phyloP scores from a whole-genome alignment of 75 land plant species.

The Selaginella moellendorffii region DNA sequence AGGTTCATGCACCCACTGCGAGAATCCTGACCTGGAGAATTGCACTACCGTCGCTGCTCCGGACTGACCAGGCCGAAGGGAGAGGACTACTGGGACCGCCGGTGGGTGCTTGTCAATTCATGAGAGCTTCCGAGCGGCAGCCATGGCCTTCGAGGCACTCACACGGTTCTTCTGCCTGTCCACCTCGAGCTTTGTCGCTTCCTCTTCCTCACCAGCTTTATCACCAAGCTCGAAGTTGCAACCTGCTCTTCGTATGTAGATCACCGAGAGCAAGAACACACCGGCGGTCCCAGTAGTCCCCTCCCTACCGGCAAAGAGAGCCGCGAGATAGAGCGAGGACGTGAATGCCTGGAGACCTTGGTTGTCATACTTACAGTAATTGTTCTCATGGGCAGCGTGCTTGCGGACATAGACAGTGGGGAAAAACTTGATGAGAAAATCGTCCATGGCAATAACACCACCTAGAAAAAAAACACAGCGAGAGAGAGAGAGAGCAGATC shows the following conservation, averaged over 20 bases:
- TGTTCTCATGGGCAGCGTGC: conserved; percentile 10
- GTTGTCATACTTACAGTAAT: conserved; percentile 37
- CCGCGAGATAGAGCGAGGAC: conserved; percentile 35
- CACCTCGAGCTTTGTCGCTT: no score
- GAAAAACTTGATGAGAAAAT: conserved; percentile 23
- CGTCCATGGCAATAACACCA: conserved; percentile 23
- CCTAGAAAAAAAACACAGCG: no score
- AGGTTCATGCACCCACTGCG: conserved; percentile 79
- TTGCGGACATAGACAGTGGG: conserved; percentile 15
- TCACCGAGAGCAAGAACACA: no score
- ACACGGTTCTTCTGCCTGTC: no score
- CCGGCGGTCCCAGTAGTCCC: conserved; percentile 81
- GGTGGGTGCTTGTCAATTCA: no score
- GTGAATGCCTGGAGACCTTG: conserved; percentile 25
- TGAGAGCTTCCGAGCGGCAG: no score
- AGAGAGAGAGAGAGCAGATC: no score
- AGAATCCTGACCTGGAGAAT: conserved; percentile 72
- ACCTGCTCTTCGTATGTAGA: no score
- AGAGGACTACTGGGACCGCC: conserved; percentile 70
- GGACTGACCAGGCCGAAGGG: conserved; percentile 32
- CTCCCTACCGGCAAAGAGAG: conserved; percentile 29
- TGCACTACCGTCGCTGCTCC: conserved; percentile 40
- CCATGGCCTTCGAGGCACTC: no score
- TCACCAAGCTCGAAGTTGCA: no score
- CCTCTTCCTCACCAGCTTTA: no score